A percentile compares a stretch with the other conserved stretches of the same genome.
Evolutionary conservation across 257 asterid genomes (phyloP).

Genomic region (Solanum ossicruentum): DNA sequence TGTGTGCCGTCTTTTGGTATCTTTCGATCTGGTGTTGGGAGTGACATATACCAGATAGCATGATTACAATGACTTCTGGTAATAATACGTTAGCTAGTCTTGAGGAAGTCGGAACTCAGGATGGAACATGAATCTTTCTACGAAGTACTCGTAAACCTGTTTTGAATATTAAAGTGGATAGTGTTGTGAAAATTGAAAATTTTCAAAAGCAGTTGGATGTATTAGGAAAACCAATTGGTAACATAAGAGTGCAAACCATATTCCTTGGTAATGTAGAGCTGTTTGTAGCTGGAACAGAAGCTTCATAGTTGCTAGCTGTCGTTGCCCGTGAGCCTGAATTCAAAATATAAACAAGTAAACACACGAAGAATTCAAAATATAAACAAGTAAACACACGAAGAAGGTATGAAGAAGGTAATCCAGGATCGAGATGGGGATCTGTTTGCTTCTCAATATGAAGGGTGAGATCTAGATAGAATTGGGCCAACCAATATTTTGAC

Average conservation of each 20-base stretch:
- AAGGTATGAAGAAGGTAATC: background rate
- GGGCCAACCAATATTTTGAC: background rate
- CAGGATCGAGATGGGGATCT: background rate
- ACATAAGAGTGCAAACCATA: background rate
- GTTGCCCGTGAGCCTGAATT: background rate
- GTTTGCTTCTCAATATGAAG: background rate
- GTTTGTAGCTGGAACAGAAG: too few species aligned
- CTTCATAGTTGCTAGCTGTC: background rate
- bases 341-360: background rate
- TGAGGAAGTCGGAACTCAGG: background rate
- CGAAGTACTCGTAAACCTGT: background rate
- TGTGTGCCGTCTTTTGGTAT: background rate
- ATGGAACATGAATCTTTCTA: background rate
- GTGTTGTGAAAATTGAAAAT: background rate
- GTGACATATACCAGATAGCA: background rate
- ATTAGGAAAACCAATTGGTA: background rate
- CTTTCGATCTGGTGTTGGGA: background rate
- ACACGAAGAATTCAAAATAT: background rate
- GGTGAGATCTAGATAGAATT: background rate
- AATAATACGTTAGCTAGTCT: background rate
- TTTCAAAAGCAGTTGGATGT: background rate
- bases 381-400: background rate
- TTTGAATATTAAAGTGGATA: background rate
- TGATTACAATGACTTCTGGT: background rate
- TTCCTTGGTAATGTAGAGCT: too few species aligned